Base-by-base conservation (phyloP, 2,329 filamentous ascomycete genomes). In the Phoma sp. region DNA sequence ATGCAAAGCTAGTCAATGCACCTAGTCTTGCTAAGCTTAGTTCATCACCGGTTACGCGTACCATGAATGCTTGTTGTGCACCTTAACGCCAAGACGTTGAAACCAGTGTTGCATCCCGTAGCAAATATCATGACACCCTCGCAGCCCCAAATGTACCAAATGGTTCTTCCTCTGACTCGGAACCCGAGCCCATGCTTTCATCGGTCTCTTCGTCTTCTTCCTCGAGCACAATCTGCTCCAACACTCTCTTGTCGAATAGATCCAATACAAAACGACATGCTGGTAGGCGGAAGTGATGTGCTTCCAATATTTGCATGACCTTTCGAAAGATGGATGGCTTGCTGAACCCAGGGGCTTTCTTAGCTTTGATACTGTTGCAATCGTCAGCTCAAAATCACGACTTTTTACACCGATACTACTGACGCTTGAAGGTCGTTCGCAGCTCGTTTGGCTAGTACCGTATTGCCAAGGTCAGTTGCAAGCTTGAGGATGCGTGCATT, bases 241-340 rank as follows among this genome's bases (percentile, higher is more conserved):
- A 82, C 36, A 98, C 91, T 54, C 85, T 88, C 76, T 93, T 95
- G 68, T 98, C 93, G 67, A 99, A 99, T 18, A 99, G 78, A 71
- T 98, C 95, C 55, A 98, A 87, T 29, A 96, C 90, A 76, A 96
- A 93, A 38, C 93, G 88, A 57, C 93, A 89, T 23, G 96, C 90
- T 1, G 88, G 89, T 2, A 99, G 83, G 18, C 92, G 86, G 75
- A 95, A 98, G 71, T 96, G 92, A 66, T 96, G 93, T 62, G 86
- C 87, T 74, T 97, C 92, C 54, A 99, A 82, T 42, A 98, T 82
- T 7, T 86, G 84, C 80, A 99, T 87, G 39, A 95, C 87, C 68
- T 92, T 91, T 62, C 88, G 87, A 78, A 98, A 98, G 34, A 99
- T 84, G 5, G 83, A 81, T 5, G 88, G 85, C 66, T 90, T 89